Evolutionary conservation across 495 filamentous ascomycete genomes (phyloP), one percentile per base, ranked within the genome.

Genomic region (Aspergillus steynii): DNA sequence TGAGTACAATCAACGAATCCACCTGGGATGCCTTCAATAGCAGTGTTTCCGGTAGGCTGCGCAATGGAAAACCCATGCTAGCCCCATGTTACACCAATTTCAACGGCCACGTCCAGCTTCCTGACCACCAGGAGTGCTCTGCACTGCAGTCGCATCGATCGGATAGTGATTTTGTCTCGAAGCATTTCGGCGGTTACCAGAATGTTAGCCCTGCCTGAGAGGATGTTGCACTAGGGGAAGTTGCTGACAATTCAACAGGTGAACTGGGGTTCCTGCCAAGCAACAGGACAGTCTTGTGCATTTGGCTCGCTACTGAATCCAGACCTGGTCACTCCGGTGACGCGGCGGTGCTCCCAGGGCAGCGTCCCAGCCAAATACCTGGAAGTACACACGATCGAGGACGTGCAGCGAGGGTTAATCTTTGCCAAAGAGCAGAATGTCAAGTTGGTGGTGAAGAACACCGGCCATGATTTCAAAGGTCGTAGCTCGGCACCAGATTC

Each of bases 401-500:
- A 67, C 34, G 58, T 67, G 15, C 59, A 32, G 51, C 55, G 59
- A 54, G 59, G 25, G 15, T 29, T 62, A 37, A 25, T 20, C 0
- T 71, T 71, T 55, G 65, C 65, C 0, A 58, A 32, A 10, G n/a
- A 58, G 27, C 37, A 66, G 29, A 77, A 80, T 70, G 67, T 80
- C 27, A 77, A 76, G 12, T n/a, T 74, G 32, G 65, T 68, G 25
- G 61, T 74, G 29, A 72, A 72, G 77, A 82, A 82, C 55, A 81
- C 77, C 12, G 81, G 81, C 10, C 79, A 86, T 42, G 65, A 67
- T 37, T 67, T 63, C 20, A 47, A 29, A n/a, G 65, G 65, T 2
- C 59, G 61, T 3, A 61, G 57, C 15, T 58, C 65, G 15, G 60
- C 47, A 6, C 55, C 58, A 6, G 65, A 58, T 47, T 50, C 65